Base-by-base conservation (phyloP, 1,139 yeast species). In the Wickerhamomyces sp. region DNA sequence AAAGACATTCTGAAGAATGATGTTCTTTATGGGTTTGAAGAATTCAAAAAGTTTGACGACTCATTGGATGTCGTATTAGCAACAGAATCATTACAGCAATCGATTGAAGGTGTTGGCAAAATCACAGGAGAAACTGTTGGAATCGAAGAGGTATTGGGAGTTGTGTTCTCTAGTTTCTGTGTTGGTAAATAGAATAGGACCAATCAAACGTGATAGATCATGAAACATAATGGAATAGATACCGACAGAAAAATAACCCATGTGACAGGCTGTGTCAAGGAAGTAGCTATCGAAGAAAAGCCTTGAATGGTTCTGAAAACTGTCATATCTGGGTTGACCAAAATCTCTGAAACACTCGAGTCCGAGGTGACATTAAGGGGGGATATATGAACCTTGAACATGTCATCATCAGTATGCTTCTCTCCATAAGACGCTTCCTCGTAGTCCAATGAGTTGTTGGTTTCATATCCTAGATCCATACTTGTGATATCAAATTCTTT, bases 51-150 rank as follows among this genome's bases (percentile, higher is more conserved):
- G 9, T 75, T 75, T 61, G 75, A 72, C 35, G 71, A 74, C 7
- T 64, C 69, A 8, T 81, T 78, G 38, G 97, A 90, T 56, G 81
- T 89, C 2, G 95, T 89, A 0, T 65, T 90, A 40, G 96, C 96
- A 0, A 72, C 88, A 1, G 96, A 93, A 50, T 82, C 86, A 49
- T 71, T 93, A 38, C 75, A 78, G 43, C 78, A 77, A 47, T 81
- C 96, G 0, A 80, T 85, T 13, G 91, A 85, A 29, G 97, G 97
- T 0, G 85, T 93, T 36, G 97, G 97, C 0, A 86, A 83, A 58
- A 85, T 93, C 34, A 90, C 97, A 0, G 99, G 99, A 0, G 85
- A 86, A 40, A 78, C 90, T 0, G 81, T 93, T 13, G 96, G 95
- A 0, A 76, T 91, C 0, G 98, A 93, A 58, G 99, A 93, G 60